Base-by-base conservation (phyloP, 2,329 filamentous ascomycete species). In the Aspergillus proliferans region DNA sequence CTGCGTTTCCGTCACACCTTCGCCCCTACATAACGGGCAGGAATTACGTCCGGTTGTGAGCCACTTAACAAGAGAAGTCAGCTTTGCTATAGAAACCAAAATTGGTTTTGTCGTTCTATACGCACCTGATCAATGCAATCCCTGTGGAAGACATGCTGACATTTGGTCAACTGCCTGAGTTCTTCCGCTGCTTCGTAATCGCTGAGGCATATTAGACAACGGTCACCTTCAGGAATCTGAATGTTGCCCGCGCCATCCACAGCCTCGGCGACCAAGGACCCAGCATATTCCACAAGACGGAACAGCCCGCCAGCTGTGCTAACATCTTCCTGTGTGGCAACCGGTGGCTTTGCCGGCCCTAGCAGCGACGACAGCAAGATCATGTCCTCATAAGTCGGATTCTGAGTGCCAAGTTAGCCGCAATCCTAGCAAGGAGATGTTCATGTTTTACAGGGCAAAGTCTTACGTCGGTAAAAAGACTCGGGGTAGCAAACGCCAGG, bases 311-410 rank as follows among this genome's bases (percentile, higher is more conserved):
- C 80, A 14, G 84, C 81, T 41, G 77, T 75, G 46, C 78, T 77
- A 22, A 87, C 75, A 58, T 86, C 84, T 48, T 82, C 79, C 52
- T 82, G 77, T 48, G 76, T 81, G 15, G 83, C 83, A 45, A 87
- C 84, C 3, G 83, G 83, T 2, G 83, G 83, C 60, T 86, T 86
- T 3, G 79, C 83, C 43, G 84, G 83, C 1, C 83, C 84, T 14
- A 87, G 71, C 9, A 86, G 73, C 10, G 82, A 82, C 10, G 82
- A 85, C 3, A 87, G 73, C 41, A 86, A 70, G 62, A 86, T 79
- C 83, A 87, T 86, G 57, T 87, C 83, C 66, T 87, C 83, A 59
- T 87, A 86, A 1, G 83, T 85, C 2, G 83, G 83, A 46, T 78
- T 77, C 74, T 77, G 49, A 34, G 49, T 36, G 15, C 45, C 28